Percentiles rank a stretch among this genome's conserved stretches.
These are phyloP conservation scores for Gossypium davidsonii DNA, from an alignment of 441 rosid genomes.

Conservation along the genomic window DNA sequence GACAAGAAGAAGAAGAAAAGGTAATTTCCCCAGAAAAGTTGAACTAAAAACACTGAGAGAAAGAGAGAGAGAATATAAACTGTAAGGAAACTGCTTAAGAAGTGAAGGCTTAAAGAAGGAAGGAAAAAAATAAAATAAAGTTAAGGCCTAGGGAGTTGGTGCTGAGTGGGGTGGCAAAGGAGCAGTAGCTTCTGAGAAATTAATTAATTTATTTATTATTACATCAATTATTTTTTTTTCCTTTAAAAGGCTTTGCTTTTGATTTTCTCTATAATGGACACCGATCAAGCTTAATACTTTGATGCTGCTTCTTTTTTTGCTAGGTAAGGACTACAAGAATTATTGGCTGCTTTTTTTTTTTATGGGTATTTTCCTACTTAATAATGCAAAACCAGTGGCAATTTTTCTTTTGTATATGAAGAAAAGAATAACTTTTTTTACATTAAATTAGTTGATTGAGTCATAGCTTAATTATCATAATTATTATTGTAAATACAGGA, in stretches of 20 bases:
- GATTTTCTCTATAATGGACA: not conserved
- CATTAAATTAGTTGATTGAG: not conserved
- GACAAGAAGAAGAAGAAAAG: not conserved
- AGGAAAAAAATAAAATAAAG: not conserved
- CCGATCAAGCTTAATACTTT: not conserved
- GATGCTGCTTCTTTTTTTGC: not conserved
- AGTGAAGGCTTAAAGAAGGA: conserved; percentile 5
- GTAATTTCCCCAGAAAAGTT: not conserved
- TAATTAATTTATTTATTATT: not conserved
- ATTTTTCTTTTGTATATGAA: not conserved
- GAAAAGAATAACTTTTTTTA: not conserved
- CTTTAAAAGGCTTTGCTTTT: not conserved
- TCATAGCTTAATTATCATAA: accelerated
- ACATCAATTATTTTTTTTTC: not conserved
- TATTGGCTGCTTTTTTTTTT: not conserved
- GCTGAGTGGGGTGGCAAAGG: conserved; percentile 1
- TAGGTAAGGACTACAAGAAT: not conserved
- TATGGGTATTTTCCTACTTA: not conserved
- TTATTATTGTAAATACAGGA: no score
- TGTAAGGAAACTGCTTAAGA: conserved; percentile 8
- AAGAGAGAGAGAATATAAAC: not conserved
- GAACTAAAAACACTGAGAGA: not conserved
- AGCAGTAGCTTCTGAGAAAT: not conserved
- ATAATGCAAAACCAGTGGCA: not conserved
- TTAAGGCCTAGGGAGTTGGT: not conserved